Evolutionary conservation across 192 early-diverging fungal genomes (phyloP).

Genomic region (Lobulomyces angularis): DNA sequence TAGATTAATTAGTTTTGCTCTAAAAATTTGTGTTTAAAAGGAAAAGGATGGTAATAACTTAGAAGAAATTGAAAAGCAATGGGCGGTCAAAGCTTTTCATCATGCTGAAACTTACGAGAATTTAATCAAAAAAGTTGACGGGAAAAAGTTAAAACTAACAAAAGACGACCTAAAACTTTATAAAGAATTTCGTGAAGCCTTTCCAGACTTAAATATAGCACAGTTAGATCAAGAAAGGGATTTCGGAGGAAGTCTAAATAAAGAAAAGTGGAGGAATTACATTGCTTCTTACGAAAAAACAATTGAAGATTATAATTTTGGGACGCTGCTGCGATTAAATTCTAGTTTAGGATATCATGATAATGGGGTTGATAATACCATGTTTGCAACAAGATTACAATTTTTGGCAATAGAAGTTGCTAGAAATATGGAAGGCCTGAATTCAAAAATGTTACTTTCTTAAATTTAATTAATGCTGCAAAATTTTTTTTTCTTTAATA

Average conservation of each 20-base stretch:
- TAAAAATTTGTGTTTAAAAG: no score
- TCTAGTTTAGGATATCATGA: constrained; percentile 9
- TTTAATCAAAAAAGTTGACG: constrained; percentile 56
- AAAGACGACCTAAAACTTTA: constrained; percentile 76
- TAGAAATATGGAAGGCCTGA: constrained; percentile 73
- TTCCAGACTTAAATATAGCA: constrained; percentile 62
- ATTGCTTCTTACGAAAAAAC: constrained; percentile 66
- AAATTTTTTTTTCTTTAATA: neutral
- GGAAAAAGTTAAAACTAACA: constrained; percentile 67
- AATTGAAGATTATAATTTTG: constrained; percentile 90
- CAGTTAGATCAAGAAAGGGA: constrained; percentile 55
- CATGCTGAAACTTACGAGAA: constrained; percentile 92
- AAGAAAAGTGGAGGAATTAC: constrained; percentile 80
- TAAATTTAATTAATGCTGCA: neutral
- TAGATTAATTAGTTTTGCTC: no score
- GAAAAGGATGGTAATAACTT: no score
- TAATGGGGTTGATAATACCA: neutral
- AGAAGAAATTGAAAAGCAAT: constrained; percentile 78
- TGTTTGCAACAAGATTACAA: constrained; percentile 18
- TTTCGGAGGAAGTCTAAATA: constrained; percentile 70
- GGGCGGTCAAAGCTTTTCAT: constrained; percentile 89
- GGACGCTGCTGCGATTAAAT: constrained; percentile 58
- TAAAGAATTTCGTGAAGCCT: constrained; percentile 58
- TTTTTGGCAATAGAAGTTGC: constrained; percentile 89
- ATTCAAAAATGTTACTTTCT: constrained; percentile 15